Base-by-base conservation (phyloP, 108 stramenopile genomes). In the Cylindrotheca fusiformis region DNA sequence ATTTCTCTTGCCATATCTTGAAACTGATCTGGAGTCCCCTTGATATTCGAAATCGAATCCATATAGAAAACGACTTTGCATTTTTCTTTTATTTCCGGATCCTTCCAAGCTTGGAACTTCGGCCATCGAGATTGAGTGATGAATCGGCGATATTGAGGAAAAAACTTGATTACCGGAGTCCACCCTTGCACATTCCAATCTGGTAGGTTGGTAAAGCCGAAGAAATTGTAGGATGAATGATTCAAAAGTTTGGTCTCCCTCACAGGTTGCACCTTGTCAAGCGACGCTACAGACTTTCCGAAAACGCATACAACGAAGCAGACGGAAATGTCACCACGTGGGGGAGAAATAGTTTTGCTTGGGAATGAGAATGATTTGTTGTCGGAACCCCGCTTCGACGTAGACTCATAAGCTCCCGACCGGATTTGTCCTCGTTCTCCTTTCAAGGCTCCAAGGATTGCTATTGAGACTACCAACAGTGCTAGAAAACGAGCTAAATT, bases 151-250 rank as follows among this genome's bases (percentile, higher is more conserved):
- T 59, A 68, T 33, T 58, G 32, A n/a, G 67, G 58, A 29, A 27
- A 47, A 28, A 17, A 25, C 31, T 26, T 33, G 8, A 68, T 49
- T n/a, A 68, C 25, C 26, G 14, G 19, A 5, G 25, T 58, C 67
- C 67, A 68, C 4, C 67, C 67, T 21, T 5, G 6, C 1, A 8
- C 2, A 2, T 25, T 6, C 18, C 55, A 46, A 10, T 25, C 8
- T 20, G 57, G 58, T n/a, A 68, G 24, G 31, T 68, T 68, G 23
- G 67, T 68, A 46, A 59, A 68, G n/a, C 46, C 67, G 0, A 68
- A 44, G 49, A 68, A 68, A 22, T 67, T 41, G 36, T 41, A 41
- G 14, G 6, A 41, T 6, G 36, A 14, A 10, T 6, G 14, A 6
- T 41, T 14, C 10, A 10, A 41, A 41, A 41, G 14, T 41, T 6